Base-by-base conservation (phyloP, 1,139 yeast species). In the Candida sp. region DNA sequence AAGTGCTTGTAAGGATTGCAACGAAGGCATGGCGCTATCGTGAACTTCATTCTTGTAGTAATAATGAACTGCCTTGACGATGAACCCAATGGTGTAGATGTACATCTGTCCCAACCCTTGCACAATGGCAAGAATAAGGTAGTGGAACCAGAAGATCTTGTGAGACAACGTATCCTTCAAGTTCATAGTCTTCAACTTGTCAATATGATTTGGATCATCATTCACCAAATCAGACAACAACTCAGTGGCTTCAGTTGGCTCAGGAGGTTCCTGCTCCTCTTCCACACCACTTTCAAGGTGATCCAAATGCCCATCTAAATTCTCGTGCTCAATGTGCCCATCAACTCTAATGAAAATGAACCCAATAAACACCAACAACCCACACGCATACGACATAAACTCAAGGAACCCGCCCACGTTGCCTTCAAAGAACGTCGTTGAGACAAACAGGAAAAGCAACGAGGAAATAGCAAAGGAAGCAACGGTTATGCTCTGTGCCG, bases 41-140 rank as follows among this genome's bases (percentile, higher is more conserved):
- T 44, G 61, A 25, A 58, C 56, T 17, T 59, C 59, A 17, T 67
- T 60, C 40, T 66, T 59, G 49, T 72, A 73, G 47, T 65, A 64
- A 51, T 60, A 64, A 50, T 59, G 68, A 31, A 66, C 55, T 1
- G 92, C 89, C 56, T 83, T 80, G 27, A 87, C 83, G 42, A 88
- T 78, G 60, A 83, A 88, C 0, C 96, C 96, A 47, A 89, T 84
- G 4, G 90, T 82, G 61, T 82, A 87, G 31, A 89, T 88, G 63
- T 87, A 89, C 78, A 88, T 84, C 64, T 89, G 94, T 7, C 96
- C 96, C 54, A 85, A 76, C 2, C 92, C 90, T 58, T 89, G 88
- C 44, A 87, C 69, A 3, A 83, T 67, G 1, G 92, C 88, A 55
- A 88, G 72, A 22, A 86, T 73, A 7, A 79, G 44, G 58, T 77